Evolutionary conservation across 2,329 filamentous ascomycete species (phyloP), one percentile per base, ranked within the genome.

Genomic region (Plectosphaerella cucumerina): DNA sequence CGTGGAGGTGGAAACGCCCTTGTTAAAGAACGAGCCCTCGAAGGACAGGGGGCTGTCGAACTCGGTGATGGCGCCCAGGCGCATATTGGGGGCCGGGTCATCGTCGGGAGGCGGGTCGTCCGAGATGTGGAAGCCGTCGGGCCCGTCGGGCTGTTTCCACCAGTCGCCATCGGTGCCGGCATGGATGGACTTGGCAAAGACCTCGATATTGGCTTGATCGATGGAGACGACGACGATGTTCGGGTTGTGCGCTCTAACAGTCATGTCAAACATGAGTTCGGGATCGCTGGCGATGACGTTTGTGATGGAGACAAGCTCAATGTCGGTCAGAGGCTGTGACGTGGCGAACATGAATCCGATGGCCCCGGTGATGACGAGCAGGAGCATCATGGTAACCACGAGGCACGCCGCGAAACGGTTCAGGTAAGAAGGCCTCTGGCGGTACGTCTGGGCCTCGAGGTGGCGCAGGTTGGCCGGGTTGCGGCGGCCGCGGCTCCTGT

Each of bases 211-310:
- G 63, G 95, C 87, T 44, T 92, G 85, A 56, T 89, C 85, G 35
- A 99, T 84, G 3, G 87, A 87, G 41, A 99, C 87, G 2, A 90
- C 85, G 37, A 97, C 87, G 39, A 97, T 85, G 60, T 97, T 99
- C 1, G 93, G 92, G 65, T 99, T 99, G 60, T 93, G 78, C 1
- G 93, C 94, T 58, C 84, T 84, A 53, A 99, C 90, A 18, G 89
- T 84, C 46, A 99, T 73, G 67, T 99, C 93, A 61, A 97, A 81
- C 83, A 99, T 96, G 41, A 99, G 80, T 65, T 97, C 92, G 66
- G 96, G 90, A 67, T 96, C 90, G 60, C 90, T 96, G 3, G 92
- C 92, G 46, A 97, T 80, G 21, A 99, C 90, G 58, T 96, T 95
- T 60, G 87, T 84, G 58, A 99, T 90, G 56, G 86, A 85, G 50